phyloP scores from a whole-genome alignment of 345 rosid genomes.

The Eucalyptus regnans region DNA sequence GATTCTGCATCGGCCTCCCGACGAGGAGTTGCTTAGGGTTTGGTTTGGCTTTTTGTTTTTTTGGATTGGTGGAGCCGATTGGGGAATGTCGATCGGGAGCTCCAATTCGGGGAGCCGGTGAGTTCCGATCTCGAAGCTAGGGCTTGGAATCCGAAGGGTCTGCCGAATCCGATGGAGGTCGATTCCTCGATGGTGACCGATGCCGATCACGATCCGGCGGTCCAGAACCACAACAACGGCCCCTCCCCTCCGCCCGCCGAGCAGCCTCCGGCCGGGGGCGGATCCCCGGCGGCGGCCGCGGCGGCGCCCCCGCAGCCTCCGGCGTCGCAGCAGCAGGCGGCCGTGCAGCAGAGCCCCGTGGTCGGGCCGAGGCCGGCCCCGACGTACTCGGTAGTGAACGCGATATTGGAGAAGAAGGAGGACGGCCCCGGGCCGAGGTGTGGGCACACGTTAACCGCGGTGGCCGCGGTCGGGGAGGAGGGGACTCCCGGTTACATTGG shows the following conservation, averaged over 20 bases:
- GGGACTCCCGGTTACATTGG: conserved; percentile 76
- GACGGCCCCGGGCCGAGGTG: conserved; percentile 99
- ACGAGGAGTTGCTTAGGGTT: not conserved
- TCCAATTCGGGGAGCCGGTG: conserved; percentile 2
- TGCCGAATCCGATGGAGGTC: conserved; percentile 41
- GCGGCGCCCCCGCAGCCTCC: conserved; percentile 2
- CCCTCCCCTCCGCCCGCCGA: conserved; percentile 18
- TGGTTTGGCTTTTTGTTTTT: not conserved
- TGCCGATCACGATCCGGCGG: conserved; percentile 59
- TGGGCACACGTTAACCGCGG: conserved; percentile 95
- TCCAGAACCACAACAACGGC: conserved; percentile 13
- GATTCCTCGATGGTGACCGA: conserved; percentile 75
- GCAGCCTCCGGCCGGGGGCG: conserved; percentile 2
- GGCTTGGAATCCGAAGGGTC: conserved; percentile 3
- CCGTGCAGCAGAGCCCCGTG: conserved; percentile 33
- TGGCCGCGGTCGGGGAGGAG: conserved; percentile 95
- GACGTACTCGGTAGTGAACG: conserved; percentile 76
- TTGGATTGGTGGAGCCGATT: not conserved
- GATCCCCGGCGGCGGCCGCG: conserved; percentile 11
- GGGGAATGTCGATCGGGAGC: not conserved
- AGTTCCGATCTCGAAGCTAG: conserved; percentile 59
- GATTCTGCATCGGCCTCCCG: not conserved
- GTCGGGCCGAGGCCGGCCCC: conserved; percentile 93
- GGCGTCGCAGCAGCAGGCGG: conserved; percentile 3
- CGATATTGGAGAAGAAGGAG: conserved; percentile 81